Evolutionary conservation across 2,329 filamentous ascomycete species (phyloP), one percentile per base, ranked within the genome.

Genomic region (Tolypocladium tundrense): DNA sequence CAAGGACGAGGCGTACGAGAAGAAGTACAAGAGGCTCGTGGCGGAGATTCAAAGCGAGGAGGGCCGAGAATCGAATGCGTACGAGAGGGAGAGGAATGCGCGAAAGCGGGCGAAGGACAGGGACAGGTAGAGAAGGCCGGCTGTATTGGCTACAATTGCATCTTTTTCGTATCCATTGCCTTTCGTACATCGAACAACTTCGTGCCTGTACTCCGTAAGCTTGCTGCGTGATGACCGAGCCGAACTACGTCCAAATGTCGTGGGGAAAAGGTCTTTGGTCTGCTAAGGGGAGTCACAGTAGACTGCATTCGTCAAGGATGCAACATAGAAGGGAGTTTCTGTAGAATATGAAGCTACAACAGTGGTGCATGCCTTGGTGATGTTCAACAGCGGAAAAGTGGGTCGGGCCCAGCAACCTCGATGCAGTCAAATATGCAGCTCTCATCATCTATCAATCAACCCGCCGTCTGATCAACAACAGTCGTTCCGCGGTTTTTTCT

Each of bases 1-100:
- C 77, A 87, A 85, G 77, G 94, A 97, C 78, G 85, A 84, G 59
- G 91, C 90, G 63, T 97, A 99, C 79, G 93, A 97, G 79, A 90
- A 89, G 80, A 97, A 97, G 82, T 96, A 93, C 79, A 90, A 88
- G 80, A 84, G 88, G 63, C 79, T 99, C 60, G 85, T 97, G 65
- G 90, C 92, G 11, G 92, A 97, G 81, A 97, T 99, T 67, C 93
- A 99, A 76, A 90, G 88, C 64, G 88, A 96, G 76, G 94, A 97
- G 73, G 93, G 93, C 1, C 79, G 81, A 59, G 92, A 94, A 73
- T 81, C 85, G 50, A 97, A 97, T 74, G 83, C 82, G 54, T 97
- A 97, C 80, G 92, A 95, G 75, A 82, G 88, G 67, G 91, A 95
- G 79, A 94, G 86, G 80, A 81, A 83, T 70, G 79, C 80, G 70